A percentile compares a stretch with the other conserved stretches of the same genome.
These are phyloP conservation scores for Fraxinus ornus DNA, from an alignment of 305 asterid genomes.

Conservation along the genomic window DNA sequence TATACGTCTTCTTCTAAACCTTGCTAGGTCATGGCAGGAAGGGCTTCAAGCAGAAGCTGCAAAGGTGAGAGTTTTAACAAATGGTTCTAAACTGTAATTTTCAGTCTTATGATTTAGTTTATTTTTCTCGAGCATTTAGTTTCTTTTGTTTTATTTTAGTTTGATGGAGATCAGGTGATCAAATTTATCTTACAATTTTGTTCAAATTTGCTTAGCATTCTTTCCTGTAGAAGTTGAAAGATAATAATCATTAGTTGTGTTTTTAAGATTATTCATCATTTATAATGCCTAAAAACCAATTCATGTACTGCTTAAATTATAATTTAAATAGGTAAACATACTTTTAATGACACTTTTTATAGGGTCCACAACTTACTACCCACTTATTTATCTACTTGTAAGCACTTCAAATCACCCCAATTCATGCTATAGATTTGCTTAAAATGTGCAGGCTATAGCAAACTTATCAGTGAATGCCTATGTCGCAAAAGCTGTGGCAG, in stretches of 20 bases:
- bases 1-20: conserved; percentile 64
- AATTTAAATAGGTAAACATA: not conserved
- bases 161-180: not conserved
- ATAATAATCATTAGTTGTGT: not conserved
- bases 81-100: conserved; percentile 7
- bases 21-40: conserved; percentile 78
- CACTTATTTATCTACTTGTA: not conserved
- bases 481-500: conserved; percentile 95
- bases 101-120: not conserved
- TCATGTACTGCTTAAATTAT: not conserved
- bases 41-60: conserved; percentile 94
- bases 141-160: not conserved
- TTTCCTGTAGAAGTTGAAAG: not conserved
- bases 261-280: conserved; percentile 19
- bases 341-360: not conserved
- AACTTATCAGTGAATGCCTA: conserved; percentile 80
- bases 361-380: not conserved
- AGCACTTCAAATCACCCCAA: not conserved
- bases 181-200: not conserved
- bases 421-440: not conserved
- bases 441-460: conserved; percentile 74
- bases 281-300: conserved; percentile 8
- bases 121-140: not conserved
- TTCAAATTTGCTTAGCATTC: not conserved
- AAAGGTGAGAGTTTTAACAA: conserved; percentile 46